Conservation (phyloP, 1,284 basidiomycete species). For the Sporisorium scitamineum region DNA sequence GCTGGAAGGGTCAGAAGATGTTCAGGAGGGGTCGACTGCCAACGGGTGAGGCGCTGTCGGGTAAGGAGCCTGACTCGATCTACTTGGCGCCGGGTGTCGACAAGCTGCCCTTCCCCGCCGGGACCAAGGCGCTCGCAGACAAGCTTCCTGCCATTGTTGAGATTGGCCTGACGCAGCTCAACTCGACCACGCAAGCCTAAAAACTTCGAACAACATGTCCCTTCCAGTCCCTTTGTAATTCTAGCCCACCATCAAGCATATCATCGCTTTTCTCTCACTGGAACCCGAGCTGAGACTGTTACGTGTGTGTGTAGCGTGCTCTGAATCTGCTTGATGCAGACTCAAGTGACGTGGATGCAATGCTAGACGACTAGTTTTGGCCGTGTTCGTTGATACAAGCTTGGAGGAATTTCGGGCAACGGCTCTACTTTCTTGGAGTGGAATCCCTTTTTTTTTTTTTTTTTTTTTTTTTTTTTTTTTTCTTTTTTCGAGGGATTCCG, state of each 20-base stretch:
- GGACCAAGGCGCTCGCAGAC: slow-evolving; percentile 83
- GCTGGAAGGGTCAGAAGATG: slow-evolving; percentile 64
- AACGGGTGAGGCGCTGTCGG: slow-evolving; percentile 76
- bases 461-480: too few species aligned
- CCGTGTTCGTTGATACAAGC: background rate
- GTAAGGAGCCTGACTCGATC: slow-evolving; percentile 78
- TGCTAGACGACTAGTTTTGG: background rate
- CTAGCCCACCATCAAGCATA: slow-evolving; percentile 12
- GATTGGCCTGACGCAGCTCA: slow-evolving; percentile 51
- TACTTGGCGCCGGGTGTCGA: slow-evolving; percentile 85
- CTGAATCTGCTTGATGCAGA: too few species aligned
- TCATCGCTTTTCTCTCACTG: too few species aligned
- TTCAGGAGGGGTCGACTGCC: slow-evolving; percentile 62
- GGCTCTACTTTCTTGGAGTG: background rate
- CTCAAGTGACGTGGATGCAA: background rate
- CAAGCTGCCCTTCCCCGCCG: slow-evolving; percentile 90
- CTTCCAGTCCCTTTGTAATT: slow-evolving; percentile 21
- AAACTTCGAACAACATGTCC: background rate
- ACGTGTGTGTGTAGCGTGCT: background rate
- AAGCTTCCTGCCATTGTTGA: slow-evolving; percentile 64
- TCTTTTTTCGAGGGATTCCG: slow-evolving; percentile 24
- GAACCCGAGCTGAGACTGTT: background rate
- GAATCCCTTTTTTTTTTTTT: slow-evolving; percentile 19
- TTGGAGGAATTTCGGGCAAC: background rate
- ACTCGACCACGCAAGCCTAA: slow-evolving; percentile 37